Evolutionary conservation across 2,329 filamentous ascomycete species (phyloP).

Genomic region (Colletotrichum sp.): DNA sequence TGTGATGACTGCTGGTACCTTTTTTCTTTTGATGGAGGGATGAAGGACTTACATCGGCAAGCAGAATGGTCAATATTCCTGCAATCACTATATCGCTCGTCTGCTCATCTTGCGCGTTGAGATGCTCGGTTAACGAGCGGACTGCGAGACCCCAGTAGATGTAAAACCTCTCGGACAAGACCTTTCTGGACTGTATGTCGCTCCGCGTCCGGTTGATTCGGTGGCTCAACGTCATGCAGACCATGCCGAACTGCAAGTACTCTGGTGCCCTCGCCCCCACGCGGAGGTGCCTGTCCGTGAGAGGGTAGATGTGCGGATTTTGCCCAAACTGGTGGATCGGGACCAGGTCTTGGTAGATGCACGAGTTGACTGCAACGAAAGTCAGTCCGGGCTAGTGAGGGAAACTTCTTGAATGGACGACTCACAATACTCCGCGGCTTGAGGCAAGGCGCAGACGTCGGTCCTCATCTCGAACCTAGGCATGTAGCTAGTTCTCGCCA

Average conservation of each 20-base stretch:
- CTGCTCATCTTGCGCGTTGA: slow-evolving; percentile 24
- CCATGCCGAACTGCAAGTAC: slow-evolving; percentile 19
- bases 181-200: slow-evolving; percentile 5
- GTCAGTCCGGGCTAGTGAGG: neutral
- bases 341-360: neutral
- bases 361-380: neutral
- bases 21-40: neutral
- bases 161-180: slow-evolving; percentile 30
- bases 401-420: rapidly evolving
- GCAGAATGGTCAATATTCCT: slow-evolving; percentile 34
- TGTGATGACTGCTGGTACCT: slow-evolving; percentile 7
- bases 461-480: neutral
- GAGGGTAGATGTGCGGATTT: slow-evolving; percentile 28
- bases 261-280: neutral
- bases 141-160: slow-evolving; percentile 34
- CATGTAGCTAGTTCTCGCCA: neutral
- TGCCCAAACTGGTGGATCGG: slow-evolving; percentile 20
- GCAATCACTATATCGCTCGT: slow-evolving; percentile 32
- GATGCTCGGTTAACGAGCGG: slow-evolving; percentile 31
- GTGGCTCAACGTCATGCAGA: slow-evolving; percentile 37
- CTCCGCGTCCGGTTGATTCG: slow-evolving; percentile 31
- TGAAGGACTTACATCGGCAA: slow-evolving; percentile 32
- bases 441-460: neutral
- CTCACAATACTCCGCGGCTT: neutral
- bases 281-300: slow-evolving; percentile 20